Conservation (phyloP, 768 basidiomycete genomes). For the Suillus sp. region DNA sequence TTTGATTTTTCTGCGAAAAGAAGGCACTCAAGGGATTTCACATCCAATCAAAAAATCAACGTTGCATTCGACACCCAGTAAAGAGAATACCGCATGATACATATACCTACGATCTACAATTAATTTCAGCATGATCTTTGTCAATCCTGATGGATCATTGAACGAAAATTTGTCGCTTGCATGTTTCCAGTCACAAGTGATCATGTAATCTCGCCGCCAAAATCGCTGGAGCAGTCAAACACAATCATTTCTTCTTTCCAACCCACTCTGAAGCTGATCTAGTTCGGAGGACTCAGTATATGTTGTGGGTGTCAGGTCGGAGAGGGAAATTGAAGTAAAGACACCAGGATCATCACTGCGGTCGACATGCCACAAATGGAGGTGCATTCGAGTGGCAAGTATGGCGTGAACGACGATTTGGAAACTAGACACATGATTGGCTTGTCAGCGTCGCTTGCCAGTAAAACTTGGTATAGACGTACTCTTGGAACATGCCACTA, state of each 20-base stretch:
- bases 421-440: constrained; percentile 1
- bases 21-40: neutral
- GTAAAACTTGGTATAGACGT: neutral
- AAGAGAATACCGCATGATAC: neutral
- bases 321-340: neutral
- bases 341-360: neutral
- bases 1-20: neutral
- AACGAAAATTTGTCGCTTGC: neutral
- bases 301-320: neutral
- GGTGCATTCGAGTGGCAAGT: constrained; percentile 14
- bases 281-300: neutral
- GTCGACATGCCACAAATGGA: constrained; percentile 6
- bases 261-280: neutral
- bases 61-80: neutral
- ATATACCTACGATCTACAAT: neutral
- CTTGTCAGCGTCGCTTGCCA: neutral
- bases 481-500: constrained; percentile 15
- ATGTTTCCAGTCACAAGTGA: neutral
- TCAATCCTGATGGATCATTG: neutral
- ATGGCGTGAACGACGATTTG: constrained; percentile 11
- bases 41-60: neutral
- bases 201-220: neutral
- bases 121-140: neutral
- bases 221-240: neutral
- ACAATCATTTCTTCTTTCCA: neutral